These are phyloP conservation scores for Urtica urens DNA, from an alignment of 306 rosid genomes.

Conservation along the genomic window DNA sequence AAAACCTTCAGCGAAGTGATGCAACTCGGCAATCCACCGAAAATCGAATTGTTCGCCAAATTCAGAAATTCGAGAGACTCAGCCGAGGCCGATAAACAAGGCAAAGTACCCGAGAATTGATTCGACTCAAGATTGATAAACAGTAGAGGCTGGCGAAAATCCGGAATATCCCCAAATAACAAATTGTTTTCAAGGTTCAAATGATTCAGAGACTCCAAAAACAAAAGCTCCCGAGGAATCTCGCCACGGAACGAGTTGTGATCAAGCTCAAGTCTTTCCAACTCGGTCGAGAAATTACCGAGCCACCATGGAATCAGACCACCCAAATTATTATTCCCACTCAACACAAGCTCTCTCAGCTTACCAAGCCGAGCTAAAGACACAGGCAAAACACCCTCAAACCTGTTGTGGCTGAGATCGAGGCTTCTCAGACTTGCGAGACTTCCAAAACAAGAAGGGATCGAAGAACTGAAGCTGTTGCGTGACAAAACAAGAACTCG, in stretches of 20 bases:
- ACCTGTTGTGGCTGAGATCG: slow-evolving; percentile 57
- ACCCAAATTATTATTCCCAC: slow-evolving; percentile 52
- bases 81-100: slow-evolving; percentile 72
- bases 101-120: slow-evolving; percentile 76
- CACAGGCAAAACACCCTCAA: slow-evolving; percentile 60
- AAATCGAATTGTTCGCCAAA: slow-evolving; percentile 68
- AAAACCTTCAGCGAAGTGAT: slow-evolving; percentile 62
- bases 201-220: slow-evolving; percentile 47
- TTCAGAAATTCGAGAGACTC: slow-evolving; percentile 54
- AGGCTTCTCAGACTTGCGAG: slow-evolving; percentile 36
- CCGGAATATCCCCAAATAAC: slow-evolving; percentile 48
- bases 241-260: slow-evolving; percentile 52
- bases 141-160: slow-evolving; percentile 64
- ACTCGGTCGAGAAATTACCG: slow-evolving; percentile 68
- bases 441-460: slow-evolving; percentile 62
- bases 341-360: slow-evolving; percentile 58
- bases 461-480: slow-evolving; percentile 45
- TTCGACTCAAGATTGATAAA: slow-evolving; percentile 76
- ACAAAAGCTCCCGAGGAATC: slow-evolving; percentile 64
- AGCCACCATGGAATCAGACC: slow-evolving; percentile 73
- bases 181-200: slow-evolving; percentile 55
- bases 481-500: slow-evolving; percentile 45
- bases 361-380: slow-evolving; percentile 44
- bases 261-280: slow-evolving; percentile 52
- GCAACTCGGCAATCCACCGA: slow-evolving; percentile 83